phyloP scores from a whole-genome alignment of 148 eudicot genomes.

The Rhododendron griersonianum region DNA sequence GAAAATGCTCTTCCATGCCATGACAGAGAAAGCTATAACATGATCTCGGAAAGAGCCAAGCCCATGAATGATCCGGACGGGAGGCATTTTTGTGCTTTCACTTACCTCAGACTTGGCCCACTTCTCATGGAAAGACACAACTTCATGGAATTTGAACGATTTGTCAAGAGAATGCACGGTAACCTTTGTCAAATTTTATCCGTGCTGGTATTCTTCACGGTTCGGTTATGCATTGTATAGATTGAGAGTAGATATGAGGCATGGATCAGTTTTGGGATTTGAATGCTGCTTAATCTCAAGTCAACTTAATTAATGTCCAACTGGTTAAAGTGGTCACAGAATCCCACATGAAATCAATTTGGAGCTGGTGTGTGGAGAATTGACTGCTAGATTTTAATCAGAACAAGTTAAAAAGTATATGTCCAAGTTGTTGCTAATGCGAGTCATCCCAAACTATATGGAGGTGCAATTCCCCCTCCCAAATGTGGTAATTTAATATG shows the following conservation, averaged over 20 bases:
- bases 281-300: conserved; percentile 1
- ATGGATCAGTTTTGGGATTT: conserved; percentile 1
- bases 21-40: conserved; percentile 67
- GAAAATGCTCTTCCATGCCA: conserved; percentile 78
- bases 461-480: neutral
- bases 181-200: neutral
- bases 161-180: conserved; percentile 98
- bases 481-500: neutral
- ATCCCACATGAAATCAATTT: neutral
- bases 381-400: neutral
- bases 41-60: conserved; percentile 74
- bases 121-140: conserved; percentile 66
- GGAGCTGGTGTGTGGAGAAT: neutral
- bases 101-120: conserved; percentile 66
- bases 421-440: neutral
- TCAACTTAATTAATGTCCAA: neutral
- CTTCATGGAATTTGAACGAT: conserved; percentile 74
- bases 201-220: neutral
- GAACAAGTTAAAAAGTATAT: neutral
- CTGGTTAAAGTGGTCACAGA: neutral
- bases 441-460: neutral
- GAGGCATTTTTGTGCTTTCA: conserved; percentile 67
- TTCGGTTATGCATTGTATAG: neutral
- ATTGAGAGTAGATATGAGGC: neutral
- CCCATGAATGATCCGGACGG: conserved; percentile 89